Evolutionary conservation across 2,329 filamentous ascomycete species (phyloP), one percentile per base, ranked within the genome.

Genomic region (Cytospora paraplurivora): DNA sequence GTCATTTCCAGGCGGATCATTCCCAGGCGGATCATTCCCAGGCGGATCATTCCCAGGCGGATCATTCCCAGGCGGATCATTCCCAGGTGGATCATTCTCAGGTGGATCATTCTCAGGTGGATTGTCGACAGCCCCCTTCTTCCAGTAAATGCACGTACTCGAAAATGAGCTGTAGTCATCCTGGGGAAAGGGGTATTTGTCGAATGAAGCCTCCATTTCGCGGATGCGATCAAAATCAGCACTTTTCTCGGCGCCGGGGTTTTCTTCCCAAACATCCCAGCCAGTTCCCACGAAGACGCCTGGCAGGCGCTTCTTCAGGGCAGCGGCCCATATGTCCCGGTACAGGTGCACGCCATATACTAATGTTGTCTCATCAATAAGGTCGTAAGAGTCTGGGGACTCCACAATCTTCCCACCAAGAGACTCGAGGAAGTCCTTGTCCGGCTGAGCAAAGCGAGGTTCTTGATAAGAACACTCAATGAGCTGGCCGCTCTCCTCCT

Each of bases 261-360:
- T 47, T 11, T 75, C 71, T 56, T 84, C 79, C 81, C 84, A 86
- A 1, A 78, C 76, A 10, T 79, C 75, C 70, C 78, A 81, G 0
- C 77, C 76, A 0, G 83, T 88, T 0, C 87, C 88, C 15, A 90
- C 78, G 13, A 87, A 84, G 2, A 88, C 69, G 0, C 76, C 79
- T 0, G 88, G 87, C 1, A 78, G 68, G 0, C 73, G 67, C 0
- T 73, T 70, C 1, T 75, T 69, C 1, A 91, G 73, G 0, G 85
- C 78, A 7, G 77, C 71, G 27, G 81, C 76, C 56, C 85, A 90
- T 49, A 83, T 79, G 44, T 75, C 77, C 27, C 76, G 77, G 62
- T 86, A 86, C 63, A 87, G 78, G 57, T 90, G 88, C 0, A 90
- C 79, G 1, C 85, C 87, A 67, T 84, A 91, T 2, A 89, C 76